Percentiles rank a stretch among this genome's conserved stretches.
Conservation (phyloP, 306 rosid species). For the Parietaria judaica region DNA sequence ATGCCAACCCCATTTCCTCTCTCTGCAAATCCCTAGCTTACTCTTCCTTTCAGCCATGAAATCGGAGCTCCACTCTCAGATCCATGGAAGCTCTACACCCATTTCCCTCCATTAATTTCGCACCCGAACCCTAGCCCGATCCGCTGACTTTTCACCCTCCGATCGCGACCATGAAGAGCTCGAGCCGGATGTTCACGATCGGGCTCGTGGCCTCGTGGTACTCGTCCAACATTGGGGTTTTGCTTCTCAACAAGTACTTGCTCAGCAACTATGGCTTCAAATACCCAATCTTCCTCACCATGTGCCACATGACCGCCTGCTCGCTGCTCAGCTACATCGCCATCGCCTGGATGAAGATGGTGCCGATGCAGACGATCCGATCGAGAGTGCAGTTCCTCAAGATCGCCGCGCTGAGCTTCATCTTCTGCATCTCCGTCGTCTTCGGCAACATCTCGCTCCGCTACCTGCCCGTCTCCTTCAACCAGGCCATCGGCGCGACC, state of each 20-base stretch:
- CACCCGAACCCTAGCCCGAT: slow-evolving; percentile 17
- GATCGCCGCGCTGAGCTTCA: slow-evolving; percentile 74
- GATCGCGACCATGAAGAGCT: slow-evolving; percentile 53
- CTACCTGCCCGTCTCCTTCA: slow-evolving; percentile 83
- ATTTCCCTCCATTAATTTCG: slow-evolving; percentile 12
- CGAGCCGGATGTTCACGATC: slow-evolving; percentile 75
- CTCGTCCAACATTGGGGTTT: slow-evolving; percentile 92
- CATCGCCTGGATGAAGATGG: slow-evolving; percentile 92
- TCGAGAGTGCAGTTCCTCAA: slow-evolving; percentile 81
- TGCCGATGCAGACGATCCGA: slow-evolving; percentile 88
- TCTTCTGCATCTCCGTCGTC: slow-evolving; percentile 90
- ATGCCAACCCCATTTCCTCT: neutral
- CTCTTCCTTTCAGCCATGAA: slow-evolving; percentile 29
- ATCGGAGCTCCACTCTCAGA: slow-evolving; percentile 31
- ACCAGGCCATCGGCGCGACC: slow-evolving; percentile 94
- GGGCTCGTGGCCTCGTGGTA: slow-evolving; percentile 80
- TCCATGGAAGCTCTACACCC: slow-evolving; percentile 47
- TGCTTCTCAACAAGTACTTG: slow-evolving; percentile 81
- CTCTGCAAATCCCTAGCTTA: neutral
- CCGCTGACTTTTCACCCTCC: slow-evolving; percentile 22
- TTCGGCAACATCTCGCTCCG: slow-evolving; percentile 89
- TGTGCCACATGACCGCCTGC: slow-evolving; percentile 99
- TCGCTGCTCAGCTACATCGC: slow-evolving; percentile 87
- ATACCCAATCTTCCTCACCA: slow-evolving; percentile 97
- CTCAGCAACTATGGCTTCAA: slow-evolving; percentile 94